Base-by-base conservation (phyloP, 2,329 filamentous ascomycete genomes). In the Colletotrichum echinochloae region DNA sequence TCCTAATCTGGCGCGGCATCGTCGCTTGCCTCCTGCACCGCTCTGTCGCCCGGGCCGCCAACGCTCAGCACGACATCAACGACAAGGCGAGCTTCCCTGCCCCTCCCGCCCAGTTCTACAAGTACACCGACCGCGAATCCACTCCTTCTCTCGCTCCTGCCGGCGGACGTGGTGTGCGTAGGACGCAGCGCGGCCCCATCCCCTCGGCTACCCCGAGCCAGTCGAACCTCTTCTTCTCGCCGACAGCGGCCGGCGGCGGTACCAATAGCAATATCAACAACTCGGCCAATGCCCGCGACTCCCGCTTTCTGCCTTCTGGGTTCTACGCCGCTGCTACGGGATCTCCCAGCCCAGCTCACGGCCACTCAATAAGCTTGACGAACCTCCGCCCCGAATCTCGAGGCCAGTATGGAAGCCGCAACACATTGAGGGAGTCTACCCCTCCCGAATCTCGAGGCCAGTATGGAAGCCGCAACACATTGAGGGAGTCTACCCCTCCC, bases 1-100 rank as follows among this genome's bases (percentile, higher is more conserved):
- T 98, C 54, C 86, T 99, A 16, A 86, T 92, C 68, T 99, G 96
- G 96, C 93, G 95, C 71, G 91, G 87, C 60, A 88, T 98, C 66
- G 90, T 98, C 70, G 94, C 93, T 71, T 97, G 94, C 88, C 92
- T 95, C 51, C 89, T 99, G 69, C 95, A 98, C 81, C 93, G 95
- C 70, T 96, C 93, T 44, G 95, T 98, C 69, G 92, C 93, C 78
- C 92, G 91, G 74, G 94, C 95, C 60, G 92, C 95, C n/a, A 85
- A 91, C 78, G 89, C 90, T 54, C 91, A 94, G 75, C 89, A 92
- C 77, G 79, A 87, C 72, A 86, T 88, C 64, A 92, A 93, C 79
- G 87, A 89, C 78, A 95, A 95, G 82, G 85, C 89, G 28, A 85
- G 88, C 69, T 92, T 90, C 77, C 87, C 84, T 18, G 81, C 85